These are phyloP conservation scores for Mallotus japonicus DNA, from an alignment of 441 rosid species.

Conservation along the genomic window DNA sequence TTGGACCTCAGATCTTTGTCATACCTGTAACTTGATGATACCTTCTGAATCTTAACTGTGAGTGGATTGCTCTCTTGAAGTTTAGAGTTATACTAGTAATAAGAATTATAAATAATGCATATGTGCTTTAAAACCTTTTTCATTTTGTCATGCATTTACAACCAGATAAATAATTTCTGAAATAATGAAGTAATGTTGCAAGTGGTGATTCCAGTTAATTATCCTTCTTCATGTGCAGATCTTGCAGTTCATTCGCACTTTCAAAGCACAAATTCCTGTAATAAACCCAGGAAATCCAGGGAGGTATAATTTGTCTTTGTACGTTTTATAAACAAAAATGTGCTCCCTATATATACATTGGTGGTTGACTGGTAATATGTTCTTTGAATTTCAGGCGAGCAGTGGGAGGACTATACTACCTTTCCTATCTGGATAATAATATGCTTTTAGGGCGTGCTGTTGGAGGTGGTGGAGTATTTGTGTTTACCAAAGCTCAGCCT, in stretches of 20 bases:
- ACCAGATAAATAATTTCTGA: not conserved
- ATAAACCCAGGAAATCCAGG: constrained; percentile 46
- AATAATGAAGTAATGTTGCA: not conserved
- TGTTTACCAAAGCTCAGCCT: constrained; percentile 82
- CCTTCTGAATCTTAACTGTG: constrained; percentile 12
- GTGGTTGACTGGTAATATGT: constrained; percentile 17
- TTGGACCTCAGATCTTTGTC: not conserved
- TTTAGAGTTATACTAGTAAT: not conserved
- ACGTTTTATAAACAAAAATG: not conserved
- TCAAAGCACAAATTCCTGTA: constrained; percentile 74
- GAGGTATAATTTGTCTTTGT: constrained; percentile 41
- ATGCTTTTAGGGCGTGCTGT: constrained; percentile 91
- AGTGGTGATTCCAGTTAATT: not conserved
- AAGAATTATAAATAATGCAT: not conserved
- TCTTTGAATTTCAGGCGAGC: constrained; percentile 48
- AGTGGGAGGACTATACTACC: constrained; percentile 87
- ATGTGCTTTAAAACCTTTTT: not conserved
- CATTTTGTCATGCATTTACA: not conserved
- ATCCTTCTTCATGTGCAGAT: constrained; percentile 42
- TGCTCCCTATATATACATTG: constrained; percentile 10
- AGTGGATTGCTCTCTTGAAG: not conserved
- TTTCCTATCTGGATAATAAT: constrained; percentile 70
- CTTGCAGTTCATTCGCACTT: constrained; percentile 72
- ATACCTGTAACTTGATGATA: constrained; percentile 8
- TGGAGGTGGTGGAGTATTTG: constrained; percentile 91